Percentiles rank a stretch among this genome's conserved stretches.
These are phyloP conservation scores for Kickxella alabastrina DNA, from an alignment of 192 early-diverging fungal species.

Conservation along the genomic window DNA sequence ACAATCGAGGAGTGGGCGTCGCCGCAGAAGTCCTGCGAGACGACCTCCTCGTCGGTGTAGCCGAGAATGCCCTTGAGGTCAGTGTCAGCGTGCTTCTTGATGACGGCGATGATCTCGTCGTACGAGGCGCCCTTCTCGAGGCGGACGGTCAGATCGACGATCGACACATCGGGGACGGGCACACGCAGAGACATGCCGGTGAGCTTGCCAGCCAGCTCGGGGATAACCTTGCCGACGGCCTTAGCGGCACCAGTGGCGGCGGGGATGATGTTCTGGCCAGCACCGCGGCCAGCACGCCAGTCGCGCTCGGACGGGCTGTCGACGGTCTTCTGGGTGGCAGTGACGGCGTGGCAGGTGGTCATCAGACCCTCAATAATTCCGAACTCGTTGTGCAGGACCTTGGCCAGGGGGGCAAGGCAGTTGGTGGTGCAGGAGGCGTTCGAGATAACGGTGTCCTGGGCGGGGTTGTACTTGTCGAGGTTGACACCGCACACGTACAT, in stretches of 20 bases:
- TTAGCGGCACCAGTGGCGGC: slow-evolving; percentile 98
- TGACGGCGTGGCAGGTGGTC: slow-evolving; percentile 98
- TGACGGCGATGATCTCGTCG: slow-evolving; percentile 79
- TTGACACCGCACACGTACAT: slow-evolving; percentile 99
- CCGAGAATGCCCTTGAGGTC: slow-evolving; percentile 86
- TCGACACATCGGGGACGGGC: slow-evolving; percentile 88
- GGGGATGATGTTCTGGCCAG: slow-evolving; percentile 97
- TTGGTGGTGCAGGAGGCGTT: slow-evolving; percentile 99
- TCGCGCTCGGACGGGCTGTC: slow-evolving; percentile 96
- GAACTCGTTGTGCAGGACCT: slow-evolving; percentile 94
- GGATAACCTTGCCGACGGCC: slow-evolving; percentile 98
- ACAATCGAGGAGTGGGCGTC: slow-evolving; percentile 91
- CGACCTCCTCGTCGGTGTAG: slow-evolving; percentile 93
- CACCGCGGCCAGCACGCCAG: slow-evolving; percentile 97
- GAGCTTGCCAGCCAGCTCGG: slow-evolving; percentile 88
- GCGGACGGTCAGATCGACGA: slow-evolving; percentile 95
- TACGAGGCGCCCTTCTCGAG: slow-evolving; percentile 87
- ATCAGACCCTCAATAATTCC: slow-evolving; percentile 95
- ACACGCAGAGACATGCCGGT: slow-evolving; percentile 99
- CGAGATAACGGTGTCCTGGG: slow-evolving; percentile 78
- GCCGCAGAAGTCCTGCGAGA: slow-evolving; percentile 92
- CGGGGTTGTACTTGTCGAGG: slow-evolving; percentile 85
- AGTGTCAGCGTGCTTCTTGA: slow-evolving; percentile 82
- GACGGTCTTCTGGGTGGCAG: slow-evolving; percentile 99
- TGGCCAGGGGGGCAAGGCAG: slow-evolving; percentile 96